Conservation (phyloP, 2,329 filamentous ascomycete species). For the Spiromastix sp. region DNA sequence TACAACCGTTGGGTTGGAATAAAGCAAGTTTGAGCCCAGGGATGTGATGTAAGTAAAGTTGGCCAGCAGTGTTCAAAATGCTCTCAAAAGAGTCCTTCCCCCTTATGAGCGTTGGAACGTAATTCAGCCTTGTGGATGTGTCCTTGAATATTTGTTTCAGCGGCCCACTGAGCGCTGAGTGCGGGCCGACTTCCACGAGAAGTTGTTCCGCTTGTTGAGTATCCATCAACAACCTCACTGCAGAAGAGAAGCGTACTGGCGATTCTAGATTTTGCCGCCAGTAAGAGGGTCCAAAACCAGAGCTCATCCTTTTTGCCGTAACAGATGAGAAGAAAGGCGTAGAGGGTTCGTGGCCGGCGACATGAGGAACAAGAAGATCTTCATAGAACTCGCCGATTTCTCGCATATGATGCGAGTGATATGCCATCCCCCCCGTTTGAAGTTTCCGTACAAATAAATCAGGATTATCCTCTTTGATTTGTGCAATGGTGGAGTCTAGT, state of each 20-base stretch:
- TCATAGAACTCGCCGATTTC: constrained; percentile 4
- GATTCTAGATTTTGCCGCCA: constrained; percentile 19
- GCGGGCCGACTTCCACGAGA: constrained; percentile 26
- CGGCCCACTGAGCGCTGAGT: constrained; percentile 25
- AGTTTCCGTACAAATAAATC: constrained; percentile 13
- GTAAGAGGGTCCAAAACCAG: constrained; percentile 8
- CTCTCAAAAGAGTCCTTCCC: constrained; percentile 15
- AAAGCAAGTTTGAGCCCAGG: constrained; percentile 7
- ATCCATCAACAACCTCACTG: constrained; percentile 12
- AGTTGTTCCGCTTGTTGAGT: constrained; percentile 9
- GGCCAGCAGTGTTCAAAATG: constrained; percentile 15
- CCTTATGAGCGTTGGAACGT: constrained; percentile 17
- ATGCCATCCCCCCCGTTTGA: constrained; percentile 9
- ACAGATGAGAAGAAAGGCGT: neutral
- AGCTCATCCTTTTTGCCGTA: neutral
- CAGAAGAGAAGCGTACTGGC: constrained; percentile 16
- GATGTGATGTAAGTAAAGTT: constrained; percentile 11
- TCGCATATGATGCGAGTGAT: constrained; percentile 14
- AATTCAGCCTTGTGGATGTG: constrained; percentile 11
- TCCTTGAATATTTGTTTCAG: constrained; percentile 16
- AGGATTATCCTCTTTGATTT: constrained; percentile 12
- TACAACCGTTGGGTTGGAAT: neutral
- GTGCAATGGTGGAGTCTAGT: constrained; percentile 12
- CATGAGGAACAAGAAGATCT: constrained; percentile 4
- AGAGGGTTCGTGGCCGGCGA: neutral